phyloP scores from a whole-genome alignment of 805 yeast genomes.

The Barnettozyma californica region DNA sequence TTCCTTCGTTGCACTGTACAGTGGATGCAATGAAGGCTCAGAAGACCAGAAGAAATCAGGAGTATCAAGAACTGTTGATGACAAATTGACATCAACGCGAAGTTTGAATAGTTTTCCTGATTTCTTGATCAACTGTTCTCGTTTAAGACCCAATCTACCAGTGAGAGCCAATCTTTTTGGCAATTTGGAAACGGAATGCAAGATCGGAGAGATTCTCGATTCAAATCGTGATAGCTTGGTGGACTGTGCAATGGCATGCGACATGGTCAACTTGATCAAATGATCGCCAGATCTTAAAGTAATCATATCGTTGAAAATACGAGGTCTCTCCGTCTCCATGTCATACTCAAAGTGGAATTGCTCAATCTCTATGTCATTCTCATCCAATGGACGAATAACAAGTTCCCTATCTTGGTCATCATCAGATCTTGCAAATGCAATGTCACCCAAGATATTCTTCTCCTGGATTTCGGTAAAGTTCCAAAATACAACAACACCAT shows the following conservation, averaged over 20 bases:
- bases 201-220: constrained; percentile 78
- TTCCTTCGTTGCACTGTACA: constrained; percentile 84
- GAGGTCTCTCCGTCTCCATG: constrained; percentile 52
- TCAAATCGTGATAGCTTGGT: constrained; percentile 89
- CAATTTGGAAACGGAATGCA: constrained; percentile 79
- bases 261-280: constrained; percentile 83
- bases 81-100: constrained; percentile 87
- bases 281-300: constrained; percentile 89
- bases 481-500: constrained; percentile 98
- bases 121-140: constrained; percentile 80
- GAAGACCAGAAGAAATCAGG: constrained; percentile 96
- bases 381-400: constrained; percentile 69
- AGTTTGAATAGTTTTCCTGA: constrained; percentile 87
- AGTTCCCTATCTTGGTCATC: constrained; percentile 44
- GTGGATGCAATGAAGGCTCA: constrained; percentile 93
- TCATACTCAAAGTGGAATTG: constrained; percentile 51
- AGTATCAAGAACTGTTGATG: constrained; percentile 86
- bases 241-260: constrained; percentile 96
- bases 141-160: constrained; percentile 77
- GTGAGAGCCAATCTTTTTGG: constrained; percentile 89
- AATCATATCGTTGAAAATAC: constrained; percentile 91
- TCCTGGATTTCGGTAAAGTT: constrained; percentile 90
- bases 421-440: constrained; percentile 44
- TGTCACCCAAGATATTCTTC: constrained; percentile 87
- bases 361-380: constrained; percentile 90